Evolutionary conservation across 2,329 filamentous ascomycete genomes (phyloP).

Genomic region (Xylariomycetidae sp.): DNA sequence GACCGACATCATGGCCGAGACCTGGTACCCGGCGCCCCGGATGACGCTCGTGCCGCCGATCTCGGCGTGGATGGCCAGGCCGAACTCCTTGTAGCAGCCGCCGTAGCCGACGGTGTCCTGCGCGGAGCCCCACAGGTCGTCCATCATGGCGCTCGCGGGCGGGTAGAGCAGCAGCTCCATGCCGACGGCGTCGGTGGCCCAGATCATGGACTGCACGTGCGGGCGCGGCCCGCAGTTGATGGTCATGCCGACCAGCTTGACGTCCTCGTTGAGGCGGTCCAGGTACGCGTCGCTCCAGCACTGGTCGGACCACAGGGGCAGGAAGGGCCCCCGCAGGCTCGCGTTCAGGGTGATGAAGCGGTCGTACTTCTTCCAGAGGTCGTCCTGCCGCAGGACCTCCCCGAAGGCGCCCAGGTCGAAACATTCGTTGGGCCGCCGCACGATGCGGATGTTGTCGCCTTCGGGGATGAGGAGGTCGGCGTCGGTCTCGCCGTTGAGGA

Average conservation of each 20-base stretch:
- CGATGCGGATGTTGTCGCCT: slow-evolving; percentile 26
- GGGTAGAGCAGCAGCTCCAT: slow-evolving; percentile 31
- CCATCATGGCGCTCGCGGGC: slow-evolving; percentile 10
- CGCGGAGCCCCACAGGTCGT: slow-evolving; percentile 19
- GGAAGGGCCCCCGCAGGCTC: slow-evolving; percentile 32
- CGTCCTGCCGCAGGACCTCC: slow-evolving; percentile 27
- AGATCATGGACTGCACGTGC: slow-evolving; percentile 34
- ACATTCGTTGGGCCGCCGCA: slow-evolving; percentile 28
- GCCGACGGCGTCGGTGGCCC: slow-evolving; percentile 33
- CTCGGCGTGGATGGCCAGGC: slow-evolving; percentile 26
- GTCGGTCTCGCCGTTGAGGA: slow-evolving; percentile 31
- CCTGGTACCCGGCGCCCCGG: slow-evolving; percentile 25
- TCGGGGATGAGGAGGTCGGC: slow-evolving; percentile 21
- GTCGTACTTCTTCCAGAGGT: slow-evolving; percentile 29
- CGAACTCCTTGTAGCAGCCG: slow-evolving; percentile 24
- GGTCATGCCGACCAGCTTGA: slow-evolving; percentile 33
- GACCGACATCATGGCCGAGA: slow-evolving; percentile 29
- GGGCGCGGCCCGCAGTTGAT: slow-evolving; percentile 29
- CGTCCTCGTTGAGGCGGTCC: slow-evolving; percentile 21
- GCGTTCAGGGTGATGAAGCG: slow-evolving; percentile 33
- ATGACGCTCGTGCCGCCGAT: slow-evolving; percentile 26
- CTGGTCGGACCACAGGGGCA: slow-evolving; percentile 28
- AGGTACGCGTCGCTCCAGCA: slow-evolving; percentile 35
- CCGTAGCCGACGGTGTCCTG: slow-evolving; percentile 23
- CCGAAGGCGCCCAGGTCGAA: slow-evolving; percentile 32